phyloP scores from a whole-genome alignment of 2,329 filamentous ascomycete genomes.

The Seiridium unicorne region DNA sequence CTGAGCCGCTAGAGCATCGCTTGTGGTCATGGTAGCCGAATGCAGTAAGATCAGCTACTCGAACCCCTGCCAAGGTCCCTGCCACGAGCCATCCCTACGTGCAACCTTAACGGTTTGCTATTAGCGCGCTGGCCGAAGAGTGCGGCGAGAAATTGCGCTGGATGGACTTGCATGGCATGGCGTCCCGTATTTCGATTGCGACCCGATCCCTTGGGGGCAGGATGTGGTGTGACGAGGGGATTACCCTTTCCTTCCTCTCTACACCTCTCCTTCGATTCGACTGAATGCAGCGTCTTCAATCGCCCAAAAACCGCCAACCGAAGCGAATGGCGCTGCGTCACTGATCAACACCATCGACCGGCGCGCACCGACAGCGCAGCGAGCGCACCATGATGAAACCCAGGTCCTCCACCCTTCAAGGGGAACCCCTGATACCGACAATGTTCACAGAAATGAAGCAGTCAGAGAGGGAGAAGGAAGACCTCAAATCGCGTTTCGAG shows the following conservation, averaged over 20 bases:
- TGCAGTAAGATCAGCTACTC: background rate
- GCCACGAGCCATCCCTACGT: background rate
- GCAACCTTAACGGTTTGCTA: background rate
- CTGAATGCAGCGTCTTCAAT: background rate
- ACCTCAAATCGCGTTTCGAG: conserved; percentile 5
- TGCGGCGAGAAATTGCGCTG: conserved; percentile 6
- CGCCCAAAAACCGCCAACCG: background rate
- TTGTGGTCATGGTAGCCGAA: background rate
- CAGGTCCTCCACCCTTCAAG: background rate
- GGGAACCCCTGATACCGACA: background rate
- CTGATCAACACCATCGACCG: background rate
- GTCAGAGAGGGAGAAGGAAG: background rate
- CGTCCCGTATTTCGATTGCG: background rate
- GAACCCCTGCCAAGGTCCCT: background rate
- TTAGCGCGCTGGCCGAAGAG: conserved; percentile 1
- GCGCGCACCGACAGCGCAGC: background rate
- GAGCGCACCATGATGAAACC: conserved; percentile 1
- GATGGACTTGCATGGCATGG: background rate
- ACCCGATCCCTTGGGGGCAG: background rate
- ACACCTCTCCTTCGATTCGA: background rate
- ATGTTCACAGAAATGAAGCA: background rate
- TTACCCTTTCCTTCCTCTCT: background rate
- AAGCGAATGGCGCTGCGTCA: background rate
- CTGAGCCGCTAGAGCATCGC: background rate
- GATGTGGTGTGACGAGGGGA: background rate